Evolutionary conservation across 202 grass and related monocot genomes (phyloP), one percentile per base, ranked within the genome.

Genomic region (Carex arenaria): DNA sequence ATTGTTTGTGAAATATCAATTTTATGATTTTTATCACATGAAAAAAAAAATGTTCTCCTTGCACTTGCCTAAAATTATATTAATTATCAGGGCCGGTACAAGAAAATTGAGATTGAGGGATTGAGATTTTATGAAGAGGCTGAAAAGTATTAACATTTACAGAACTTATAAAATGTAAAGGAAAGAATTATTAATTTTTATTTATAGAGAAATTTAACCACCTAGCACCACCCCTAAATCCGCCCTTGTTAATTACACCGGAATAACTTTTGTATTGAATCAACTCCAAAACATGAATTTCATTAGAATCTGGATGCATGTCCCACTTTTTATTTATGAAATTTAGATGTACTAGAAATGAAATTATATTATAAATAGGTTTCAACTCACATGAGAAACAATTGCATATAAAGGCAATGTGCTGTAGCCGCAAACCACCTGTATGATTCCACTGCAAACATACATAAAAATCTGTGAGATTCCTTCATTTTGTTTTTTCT

Each of bases 391-490:
- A 84, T 89, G 87, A 32, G 87, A 85, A 18, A 89, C 83, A 42
- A 83, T 83, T 14, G 84, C 72, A 40, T 83, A 89, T 65, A 89
- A 30, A 68, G 87, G 87, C 43, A 86, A 76, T 12, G 87, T 86
- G 83, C 83, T 89, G 57, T 89, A 89, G 53, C 87, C 81, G 81
- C 87, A 89, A 61, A 89, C 62, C 9, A 83, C 79, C 57, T 83
- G 87, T 69, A 89, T 75, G 0, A 72, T 71, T 4, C 83, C 34
- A 43, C 83, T 89, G 83, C 49, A 42, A 43, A 73, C 64, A 61
- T 53, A 67, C 54, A 28, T 5, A 79, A 51, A 57, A 81, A 74
- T 26, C 66, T 68, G 38, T 74, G 4, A 70, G 54, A 42, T 42
- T 40, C 38, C 38, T 40, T 40, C 1, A 5, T 40, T 40, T 38